Evolutionary conservation across 2,329 filamentous ascomycete genomes (phyloP), one percentile per base, ranked within the genome.

Genomic region (Beauveria scarabaeidicola): DNA sequence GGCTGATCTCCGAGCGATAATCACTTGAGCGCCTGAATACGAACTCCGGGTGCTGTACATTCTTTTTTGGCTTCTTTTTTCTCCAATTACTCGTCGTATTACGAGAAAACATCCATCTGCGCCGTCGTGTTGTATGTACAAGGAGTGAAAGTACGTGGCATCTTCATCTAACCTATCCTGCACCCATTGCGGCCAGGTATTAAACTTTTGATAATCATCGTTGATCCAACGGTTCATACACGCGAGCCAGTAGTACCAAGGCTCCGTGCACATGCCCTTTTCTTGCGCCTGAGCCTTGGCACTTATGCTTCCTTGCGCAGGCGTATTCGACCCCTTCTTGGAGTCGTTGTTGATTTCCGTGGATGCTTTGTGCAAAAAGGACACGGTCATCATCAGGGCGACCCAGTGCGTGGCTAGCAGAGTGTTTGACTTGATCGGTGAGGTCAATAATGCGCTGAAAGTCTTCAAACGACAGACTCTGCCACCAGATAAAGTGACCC

Each of bases 391-490:
- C 55, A 58, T 58, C 55, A 52, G n/a, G 4, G 55, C 44, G 25
- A 51, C 55, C 46, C 55, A 58, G 17, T 58, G 55, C 13, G 36
- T 50, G 0, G 38, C 55, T 38, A 58, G 36, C 44, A 52, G 8
- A 10, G 44, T n/a, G 3, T 51, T 51, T 32, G 23, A 58, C 47
- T n/a, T 52, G 55, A 23, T 58, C 23, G 2, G 55, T 44, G 17
- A 58, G 15, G 25, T 51, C 46, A 23, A 51, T 52, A n/a, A 58
- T 44, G 46, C 46, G 55, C 44, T 58, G 46, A 25, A 58, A 58
- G 11, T 58, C 36, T 1, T 51, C 46, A 32, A 58, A 51, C 8
- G 36, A 36, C 36, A 44, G 23, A 27, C 55, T 36, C 17, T 11
- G 6, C 47, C 55, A 51, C 55, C 47, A 58, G 47, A 58, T 21